These are phyloP conservation scores for Sistotremastrum niveocremeum DNA, from an alignment of 768 basidiomycete genomes.

Conservation along the genomic window DNA sequence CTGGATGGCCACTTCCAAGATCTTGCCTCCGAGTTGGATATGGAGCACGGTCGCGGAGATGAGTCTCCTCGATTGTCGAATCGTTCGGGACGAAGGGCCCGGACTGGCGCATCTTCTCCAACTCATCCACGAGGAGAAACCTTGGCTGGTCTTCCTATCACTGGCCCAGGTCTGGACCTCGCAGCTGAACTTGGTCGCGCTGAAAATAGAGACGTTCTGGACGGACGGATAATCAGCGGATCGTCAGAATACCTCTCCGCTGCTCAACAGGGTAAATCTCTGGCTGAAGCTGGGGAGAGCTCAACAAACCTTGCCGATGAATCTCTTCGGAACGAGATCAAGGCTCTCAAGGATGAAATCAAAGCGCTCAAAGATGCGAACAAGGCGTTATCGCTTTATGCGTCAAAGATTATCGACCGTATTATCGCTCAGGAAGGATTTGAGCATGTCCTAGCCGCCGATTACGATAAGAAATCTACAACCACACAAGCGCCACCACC, in stretches of 20 bases:
- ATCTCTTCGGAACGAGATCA: constrained; percentile 42
- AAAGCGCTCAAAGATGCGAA: constrained; percentile 91
- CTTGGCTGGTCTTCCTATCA: constrained; percentile 75
- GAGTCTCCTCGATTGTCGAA: constrained; percentile 18
- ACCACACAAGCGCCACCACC: constrained; percentile 28
- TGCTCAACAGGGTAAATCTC: constrained; percentile 25
- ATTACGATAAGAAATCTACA: constrained; percentile 57
- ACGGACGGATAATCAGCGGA: constrained; percentile 26
- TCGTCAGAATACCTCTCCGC: too few species aligned
- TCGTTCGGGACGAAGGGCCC: neutral
- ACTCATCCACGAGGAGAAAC: constrained; percentile 49
- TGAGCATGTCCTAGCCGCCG: constrained; percentile 90
- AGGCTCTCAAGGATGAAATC: constrained; percentile 72
- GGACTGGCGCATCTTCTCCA: constrained; percentile 28
- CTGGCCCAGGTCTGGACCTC: constrained; percentile 79
- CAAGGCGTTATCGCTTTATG: constrained; percentile 89
- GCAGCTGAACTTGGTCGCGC: constrained; percentile 87
- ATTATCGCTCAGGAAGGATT: constrained; percentile 95
- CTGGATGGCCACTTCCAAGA: constrained; percentile 28
- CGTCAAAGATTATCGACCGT: constrained; percentile 95
- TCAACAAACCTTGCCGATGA: constrained; percentile 30
- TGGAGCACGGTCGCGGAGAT: constrained; percentile 39
- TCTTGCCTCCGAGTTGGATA: constrained; percentile 12
- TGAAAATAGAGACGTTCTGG: constrained; percentile 73
- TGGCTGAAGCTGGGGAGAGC: constrained; percentile 19